phyloP scores from a whole-genome alignment of 2,329 filamentous ascomycete genomes.

The Colletotrichum lentis region DNA sequence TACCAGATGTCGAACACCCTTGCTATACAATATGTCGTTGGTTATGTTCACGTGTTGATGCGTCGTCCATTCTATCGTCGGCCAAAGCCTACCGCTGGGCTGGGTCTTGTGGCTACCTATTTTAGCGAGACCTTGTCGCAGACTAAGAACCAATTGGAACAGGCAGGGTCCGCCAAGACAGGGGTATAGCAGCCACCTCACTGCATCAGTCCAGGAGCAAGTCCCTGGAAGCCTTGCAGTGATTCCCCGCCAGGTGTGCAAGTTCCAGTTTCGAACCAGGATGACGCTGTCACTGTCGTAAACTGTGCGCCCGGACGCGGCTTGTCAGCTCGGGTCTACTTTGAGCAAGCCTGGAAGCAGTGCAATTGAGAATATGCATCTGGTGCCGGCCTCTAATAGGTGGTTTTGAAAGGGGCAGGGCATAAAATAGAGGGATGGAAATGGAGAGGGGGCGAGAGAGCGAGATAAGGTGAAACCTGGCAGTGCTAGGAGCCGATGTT shows the following conservation, averaged over 20 bases:
- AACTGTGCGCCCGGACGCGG: background rate
- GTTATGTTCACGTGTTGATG: constrained; percentile 3
- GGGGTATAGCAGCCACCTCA: constrained; percentile 8
- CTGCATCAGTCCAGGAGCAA: background rate
- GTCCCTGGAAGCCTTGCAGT: constrained; percentile 17
- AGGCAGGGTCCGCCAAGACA: constrained; percentile 25
- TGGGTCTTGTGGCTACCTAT: constrained; percentile 32
- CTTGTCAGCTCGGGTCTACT: background rate
- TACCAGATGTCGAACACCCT: background rate
- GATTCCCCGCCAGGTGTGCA: constrained; percentile 12
- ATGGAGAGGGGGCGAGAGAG: background rate
- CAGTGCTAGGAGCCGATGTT: background rate
- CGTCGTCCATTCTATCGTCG: constrained; percentile 2
- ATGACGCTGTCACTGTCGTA: constrained; percentile 19
- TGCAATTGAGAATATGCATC: background rate
- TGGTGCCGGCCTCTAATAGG: background rate
- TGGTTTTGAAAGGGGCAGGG: too few species aligned
- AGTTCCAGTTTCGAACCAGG: constrained; percentile 18
- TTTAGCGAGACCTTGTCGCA: constrained; percentile 35
- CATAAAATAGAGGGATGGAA: background rate
- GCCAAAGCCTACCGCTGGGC: constrained; percentile 25
- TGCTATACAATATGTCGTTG: constrained; percentile 17
- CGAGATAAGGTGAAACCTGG: background rate
- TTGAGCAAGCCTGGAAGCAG: background rate
- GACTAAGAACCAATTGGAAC: constrained; percentile 28